These are phyloP conservation scores for Venturia pyrina DNA, from an alignment of 2,329 filamentous ascomycete species.

Conservation along the genomic window DNA sequence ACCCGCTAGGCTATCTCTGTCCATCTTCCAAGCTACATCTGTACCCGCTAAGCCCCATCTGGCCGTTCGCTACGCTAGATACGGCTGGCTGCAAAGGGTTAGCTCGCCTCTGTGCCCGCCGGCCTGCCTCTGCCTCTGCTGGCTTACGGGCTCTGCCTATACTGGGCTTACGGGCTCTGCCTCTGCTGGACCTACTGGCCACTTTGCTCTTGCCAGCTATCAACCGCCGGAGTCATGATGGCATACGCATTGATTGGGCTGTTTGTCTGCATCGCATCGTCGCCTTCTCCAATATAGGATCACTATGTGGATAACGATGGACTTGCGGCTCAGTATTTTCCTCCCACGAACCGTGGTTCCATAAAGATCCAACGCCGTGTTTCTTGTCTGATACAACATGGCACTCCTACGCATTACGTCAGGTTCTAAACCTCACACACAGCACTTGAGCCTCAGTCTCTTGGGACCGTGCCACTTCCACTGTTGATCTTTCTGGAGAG, in stretches of 20 bases:
- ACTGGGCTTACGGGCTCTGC: too few relatives aligned
- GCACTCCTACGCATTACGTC: neutral
- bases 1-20: neutral
- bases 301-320: too few relatives aligned
- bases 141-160: too few relatives aligned
- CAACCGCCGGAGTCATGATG: too few relatives aligned
- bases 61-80: too few relatives aligned
- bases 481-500: neutral
- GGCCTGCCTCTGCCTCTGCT: neutral
- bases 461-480: neutral
- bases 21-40: neutral
- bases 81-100: too few relatives aligned
- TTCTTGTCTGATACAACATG: slow-evolving; percentile 5
- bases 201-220: neutral
- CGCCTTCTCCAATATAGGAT: neutral
- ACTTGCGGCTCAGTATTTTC: neutral
- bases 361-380: neutral
- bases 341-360: neutral
- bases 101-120: too few relatives aligned
- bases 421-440: neutral
- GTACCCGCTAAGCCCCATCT: too few relatives aligned
- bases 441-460: neutral
- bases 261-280: neutral
- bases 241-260: neutral
- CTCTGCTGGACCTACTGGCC: too few relatives aligned